A percentile compares a stretch with the other conserved stretches of the same genome.
Conservation (phyloP, 192 early-diverging fungal genomes). For the Linnemannia zychae region DNA sequence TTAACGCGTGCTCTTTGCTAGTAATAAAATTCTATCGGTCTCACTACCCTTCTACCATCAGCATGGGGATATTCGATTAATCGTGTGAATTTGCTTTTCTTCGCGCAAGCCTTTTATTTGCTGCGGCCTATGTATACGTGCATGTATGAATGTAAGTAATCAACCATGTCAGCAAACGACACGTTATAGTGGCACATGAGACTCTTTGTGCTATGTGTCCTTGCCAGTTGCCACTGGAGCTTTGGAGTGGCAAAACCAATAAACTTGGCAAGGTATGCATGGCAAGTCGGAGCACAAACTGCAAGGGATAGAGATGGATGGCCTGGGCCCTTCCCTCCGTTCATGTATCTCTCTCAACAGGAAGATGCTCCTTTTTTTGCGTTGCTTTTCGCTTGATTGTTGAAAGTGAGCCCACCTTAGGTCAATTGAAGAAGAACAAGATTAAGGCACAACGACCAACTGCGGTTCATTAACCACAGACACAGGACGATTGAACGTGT, state of each 20-base stretch:
- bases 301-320: background rate
- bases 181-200: background rate
- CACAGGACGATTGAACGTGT: too few species aligned
- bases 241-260: background rate
- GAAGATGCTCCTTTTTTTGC: background rate
- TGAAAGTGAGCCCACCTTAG: background rate
- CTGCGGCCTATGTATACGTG: too few species aligned
- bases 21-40: background rate
- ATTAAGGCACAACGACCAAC: too few species aligned
- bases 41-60: background rate
- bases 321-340: background rate
- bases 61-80: too few species aligned
- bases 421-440: background rate
- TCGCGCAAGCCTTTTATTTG: too few species aligned
- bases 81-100: too few species aligned
- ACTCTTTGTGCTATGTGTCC: background rate
- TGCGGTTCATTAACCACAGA: too few species aligned
- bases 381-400: background rate
- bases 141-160: too few species aligned
- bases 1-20: background rate
- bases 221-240: slow-evolving; percentile 7
- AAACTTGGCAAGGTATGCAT: background rate
- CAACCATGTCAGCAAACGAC: background rate
- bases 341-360: background rate
- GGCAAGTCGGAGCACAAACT: background rate